Evolutionary conservation across 495 filamentous ascomycete genomes (phyloP).

Genomic region (Daldinia childiae): DNA sequence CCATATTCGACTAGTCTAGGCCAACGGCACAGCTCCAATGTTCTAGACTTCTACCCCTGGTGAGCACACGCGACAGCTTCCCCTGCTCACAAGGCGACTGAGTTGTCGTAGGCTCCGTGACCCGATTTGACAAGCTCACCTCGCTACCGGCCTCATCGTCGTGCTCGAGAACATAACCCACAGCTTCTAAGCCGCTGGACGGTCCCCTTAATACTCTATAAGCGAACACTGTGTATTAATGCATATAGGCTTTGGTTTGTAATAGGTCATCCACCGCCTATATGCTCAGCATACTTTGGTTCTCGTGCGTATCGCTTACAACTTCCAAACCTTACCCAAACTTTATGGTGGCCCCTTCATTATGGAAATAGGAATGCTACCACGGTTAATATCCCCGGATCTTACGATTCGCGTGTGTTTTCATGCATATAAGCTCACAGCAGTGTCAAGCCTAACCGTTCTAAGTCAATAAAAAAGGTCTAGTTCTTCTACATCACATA

Average conservation of each 20-base stretch:
- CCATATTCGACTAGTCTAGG: conserved; percentile 9
- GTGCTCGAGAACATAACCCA: background rate
- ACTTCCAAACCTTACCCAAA: background rate
- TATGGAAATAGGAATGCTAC: background rate
- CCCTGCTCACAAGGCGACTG: background rate
- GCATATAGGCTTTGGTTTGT: background rate
- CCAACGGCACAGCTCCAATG: background rate
- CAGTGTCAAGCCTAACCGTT: background rate
- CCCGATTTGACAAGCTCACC: background rate
- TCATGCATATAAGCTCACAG: conserved; percentile 1
- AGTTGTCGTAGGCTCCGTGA: background rate
- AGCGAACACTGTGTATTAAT: background rate
- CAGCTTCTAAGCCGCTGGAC: background rate
- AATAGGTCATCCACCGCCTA: background rate
- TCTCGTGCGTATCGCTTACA: background rate
- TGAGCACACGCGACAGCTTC: background rate
- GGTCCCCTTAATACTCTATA: background rate
- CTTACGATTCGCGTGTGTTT: conserved; percentile 3
- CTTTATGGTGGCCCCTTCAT: background rate
- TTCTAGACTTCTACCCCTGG: conserved; percentile 1
- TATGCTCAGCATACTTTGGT: background rate
- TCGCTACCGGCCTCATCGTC: background rate
- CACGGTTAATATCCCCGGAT: background rate
- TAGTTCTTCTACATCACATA: background rate
- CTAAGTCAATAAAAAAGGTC: background rate